phyloP scores from a whole-genome alignment of 306 rosid species.

The Carpinus fangiana region DNA sequence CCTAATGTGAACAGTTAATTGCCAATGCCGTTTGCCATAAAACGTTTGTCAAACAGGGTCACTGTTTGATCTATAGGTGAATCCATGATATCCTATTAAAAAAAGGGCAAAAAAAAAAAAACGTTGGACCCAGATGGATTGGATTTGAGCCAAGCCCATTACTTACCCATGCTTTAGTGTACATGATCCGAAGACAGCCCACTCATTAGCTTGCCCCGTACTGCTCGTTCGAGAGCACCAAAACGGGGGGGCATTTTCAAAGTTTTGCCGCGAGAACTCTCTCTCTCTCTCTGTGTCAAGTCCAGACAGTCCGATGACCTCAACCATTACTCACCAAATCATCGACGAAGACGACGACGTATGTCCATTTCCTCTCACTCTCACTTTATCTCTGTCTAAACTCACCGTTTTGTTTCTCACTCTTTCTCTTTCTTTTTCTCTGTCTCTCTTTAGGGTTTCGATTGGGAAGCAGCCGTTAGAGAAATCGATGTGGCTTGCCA shows the following conservation, averaged over 20 bases:
- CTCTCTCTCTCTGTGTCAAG: neutral
- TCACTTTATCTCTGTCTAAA: neutral
- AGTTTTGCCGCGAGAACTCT: slow-evolving; percentile 34
- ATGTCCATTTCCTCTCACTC: neutral
- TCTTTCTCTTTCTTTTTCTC: neutral
- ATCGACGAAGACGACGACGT: slow-evolving; percentile 66
- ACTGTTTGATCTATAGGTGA: too few species aligned
- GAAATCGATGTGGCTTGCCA: slow-evolving; percentile 59
- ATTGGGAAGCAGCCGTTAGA: slow-evolving; percentile 85
- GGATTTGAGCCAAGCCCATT: neutral
- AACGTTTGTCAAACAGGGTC: too few species aligned
- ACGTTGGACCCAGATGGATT: neutral
- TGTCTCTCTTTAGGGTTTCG: slow-evolving; percentile 51
- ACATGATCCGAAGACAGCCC: neutral
- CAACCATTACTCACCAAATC: slow-evolving; percentile 37
- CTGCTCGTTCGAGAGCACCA: neutral
- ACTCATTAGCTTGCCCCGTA: neutral
- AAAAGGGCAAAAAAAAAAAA: too few species aligned
- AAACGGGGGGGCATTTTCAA: neutral
- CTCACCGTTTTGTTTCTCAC: slow-evolving; percentile 3
- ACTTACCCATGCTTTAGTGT: neutral
- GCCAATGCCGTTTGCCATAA: too few species aligned
- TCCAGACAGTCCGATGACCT: slow-evolving; percentile 41
- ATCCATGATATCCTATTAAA: too few species aligned
- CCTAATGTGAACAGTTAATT: too few species aligned